Evolutionary conservation across 2,329 filamentous ascomycete genomes (phyloP), one percentile per base, ranked within the genome.

Genomic region (Nigrospora oryzae): DNA sequence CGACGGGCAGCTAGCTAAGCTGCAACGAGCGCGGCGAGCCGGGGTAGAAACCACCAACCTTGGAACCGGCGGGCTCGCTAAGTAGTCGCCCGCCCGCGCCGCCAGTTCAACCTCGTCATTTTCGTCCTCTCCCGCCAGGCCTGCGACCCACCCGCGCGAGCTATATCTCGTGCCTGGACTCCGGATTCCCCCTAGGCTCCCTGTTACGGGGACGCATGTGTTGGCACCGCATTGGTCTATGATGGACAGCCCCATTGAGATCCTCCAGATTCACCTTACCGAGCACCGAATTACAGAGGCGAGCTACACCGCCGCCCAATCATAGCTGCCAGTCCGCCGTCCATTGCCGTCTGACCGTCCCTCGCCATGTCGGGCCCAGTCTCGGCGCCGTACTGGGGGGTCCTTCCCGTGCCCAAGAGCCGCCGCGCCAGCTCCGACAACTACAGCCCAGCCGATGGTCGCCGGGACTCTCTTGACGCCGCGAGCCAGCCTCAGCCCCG

Each of bases 371-470:
- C 38, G 16, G 46, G 46, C 11, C 34, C 46, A 28, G 46, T 40
- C 34, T 40, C 44, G 46, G 52, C 49, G 47, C 71, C 74, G 35
- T 81, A 80, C 65, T 80, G 77, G 77, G 76, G 76, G 59, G 64
- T 77, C 57, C 65, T 81, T 50, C 76, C 77, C 48, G 62, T 68
- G 49, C 64, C 73, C 42, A 73, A 70, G 53, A 57, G 67, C 53
- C 67, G 67, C 52, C 66, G 67, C 56, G 57, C 58, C 32, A 44
- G 36, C 42, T 32, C 66, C 46, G 61, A 57, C 46, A 60, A 63
- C 50, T 57, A 58, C 48, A 56, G 56, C 47, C 56, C 56, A 47
- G 45, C 55, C 49, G 46, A 50, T 38, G 54, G 63, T 48, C 59
- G 54, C 49, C 58, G 59, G 46, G 57, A 56, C 48, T 62, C 63